These are phyloP conservation scores for Trichoderma breve DNA, from an alignment of 2,329 filamentous ascomycete genomes.

Conservation along the genomic window DNA sequence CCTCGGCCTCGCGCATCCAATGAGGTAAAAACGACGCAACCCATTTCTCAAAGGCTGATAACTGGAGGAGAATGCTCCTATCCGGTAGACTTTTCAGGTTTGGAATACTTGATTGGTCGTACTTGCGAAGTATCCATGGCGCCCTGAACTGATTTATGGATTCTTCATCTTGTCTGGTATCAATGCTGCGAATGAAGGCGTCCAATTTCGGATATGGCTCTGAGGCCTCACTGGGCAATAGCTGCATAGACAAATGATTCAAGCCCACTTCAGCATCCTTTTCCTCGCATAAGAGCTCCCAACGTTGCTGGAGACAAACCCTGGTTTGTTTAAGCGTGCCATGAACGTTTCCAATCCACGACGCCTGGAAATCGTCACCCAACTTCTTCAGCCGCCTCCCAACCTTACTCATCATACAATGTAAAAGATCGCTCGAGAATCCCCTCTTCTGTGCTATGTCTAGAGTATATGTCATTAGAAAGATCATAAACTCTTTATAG, in stretches of 20 bases:
- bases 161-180: background rate
- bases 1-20: background rate
- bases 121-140: background rate
- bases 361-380: background rate
- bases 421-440: background rate
- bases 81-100: background rate
- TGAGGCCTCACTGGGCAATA: background rate
- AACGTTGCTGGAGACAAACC: background rate
- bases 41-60: background rate
- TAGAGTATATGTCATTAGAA: constrained; percentile 28
- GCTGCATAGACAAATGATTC: rapidly evolving
- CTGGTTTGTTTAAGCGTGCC: background rate
- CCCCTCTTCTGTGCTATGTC: background rate
- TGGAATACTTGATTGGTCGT: background rate
- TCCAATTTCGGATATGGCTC: background rate
- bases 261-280: background rate
- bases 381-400: background rate
- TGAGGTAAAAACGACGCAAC: background rate
- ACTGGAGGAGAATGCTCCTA: background rate
- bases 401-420: background rate
- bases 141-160: background rate
- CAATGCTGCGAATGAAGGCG: background rate
- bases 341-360: background rate
- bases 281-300: background rate
- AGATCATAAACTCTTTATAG: constrained; percentile 54